Conservation (phyloP, 345 rosid genomes). For the Barbarea vulgaris region DNA sequence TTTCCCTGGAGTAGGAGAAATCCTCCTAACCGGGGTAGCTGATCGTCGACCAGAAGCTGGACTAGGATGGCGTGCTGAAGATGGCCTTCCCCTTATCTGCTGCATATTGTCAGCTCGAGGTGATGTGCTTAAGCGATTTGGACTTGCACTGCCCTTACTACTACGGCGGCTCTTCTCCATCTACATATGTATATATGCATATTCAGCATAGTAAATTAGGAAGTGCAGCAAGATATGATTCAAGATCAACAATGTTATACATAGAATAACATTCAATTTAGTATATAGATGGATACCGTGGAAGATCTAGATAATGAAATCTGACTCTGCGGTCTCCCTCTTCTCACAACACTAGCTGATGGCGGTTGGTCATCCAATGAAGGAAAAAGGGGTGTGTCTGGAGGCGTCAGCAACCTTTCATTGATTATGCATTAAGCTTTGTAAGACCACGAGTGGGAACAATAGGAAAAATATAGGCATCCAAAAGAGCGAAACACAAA, state of each 20-base stretch:
- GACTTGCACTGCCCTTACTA: conserved; percentile 96
- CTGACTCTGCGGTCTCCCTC: conserved; percentile 92
- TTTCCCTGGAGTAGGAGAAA: conserved; percentile 71
- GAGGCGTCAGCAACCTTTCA: conserved; percentile 95
- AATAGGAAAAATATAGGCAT: background rate
- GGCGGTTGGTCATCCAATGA: conserved; percentile 86
- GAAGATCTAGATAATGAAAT: conserved; percentile 92
- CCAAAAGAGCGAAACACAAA: conserved; percentile 17
- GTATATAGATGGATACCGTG: conserved; percentile 56
- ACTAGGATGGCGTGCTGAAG: conserved; percentile 76
- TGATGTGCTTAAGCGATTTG: conserved; percentile 90
- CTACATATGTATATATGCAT: conserved; percentile 46
- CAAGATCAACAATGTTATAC: conserved; percentile 14
- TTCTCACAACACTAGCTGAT: conserved; percentile 53
- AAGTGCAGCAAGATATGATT: conserved; percentile 19
- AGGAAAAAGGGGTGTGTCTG: conserved; percentile 95
- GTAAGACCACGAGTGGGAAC: conserved; percentile 38
- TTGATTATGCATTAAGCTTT: conserved; percentile 39
- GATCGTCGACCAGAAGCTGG: conserved; percentile 57
- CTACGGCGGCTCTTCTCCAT: conserved; percentile 92
- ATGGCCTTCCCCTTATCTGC: conserved; percentile 82
- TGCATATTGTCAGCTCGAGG: conserved; percentile 70
- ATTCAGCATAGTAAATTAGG: conserved; percentile 10
- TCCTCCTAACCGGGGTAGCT: conserved; percentile 68
- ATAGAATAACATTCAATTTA: background rate